A percentile compares a stretch with the other conserved stretches of the same genome.
Conservation (phyloP, 2,329 filamentous ascomycete species). For the Mycosphaerella sp. region DNA sequence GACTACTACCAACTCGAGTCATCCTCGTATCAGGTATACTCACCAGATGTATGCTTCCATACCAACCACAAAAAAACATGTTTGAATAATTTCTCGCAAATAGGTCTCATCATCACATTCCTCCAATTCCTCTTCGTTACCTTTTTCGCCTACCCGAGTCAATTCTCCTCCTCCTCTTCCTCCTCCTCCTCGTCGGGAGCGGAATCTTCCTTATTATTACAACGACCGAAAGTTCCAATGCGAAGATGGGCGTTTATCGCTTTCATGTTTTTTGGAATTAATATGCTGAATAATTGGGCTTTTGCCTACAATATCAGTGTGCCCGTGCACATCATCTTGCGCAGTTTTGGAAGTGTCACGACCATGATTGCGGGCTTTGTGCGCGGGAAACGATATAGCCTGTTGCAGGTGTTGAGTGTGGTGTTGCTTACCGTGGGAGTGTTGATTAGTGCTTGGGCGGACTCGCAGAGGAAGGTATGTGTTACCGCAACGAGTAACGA, state of each 20-base stretch:
- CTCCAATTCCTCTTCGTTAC: conserved; percentile 57
- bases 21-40: no score
- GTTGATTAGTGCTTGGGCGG: conserved; percentile 79
- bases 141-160: conserved; percentile 45
- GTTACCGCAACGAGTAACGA: no score
- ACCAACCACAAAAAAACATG: neutral
- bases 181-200: no score
- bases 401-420: conserved; percentile 74
- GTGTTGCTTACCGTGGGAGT: conserved; percentile 78
- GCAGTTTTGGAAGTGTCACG: conserved; percentile 91
- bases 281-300: conserved; percentile 93
- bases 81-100: no score
- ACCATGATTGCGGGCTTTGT: conserved; percentile 88
- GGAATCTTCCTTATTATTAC: conserved; percentile 39
- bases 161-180: conserved; percentile 25
- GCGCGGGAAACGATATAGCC: conserved; percentile 77
- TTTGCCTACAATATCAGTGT: conserved; percentile 97
- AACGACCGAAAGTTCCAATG: conserved; percentile 72
- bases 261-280: conserved; percentile 83
- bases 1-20: neutral
- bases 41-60: neutral
- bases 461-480: conserved; percentile 81
- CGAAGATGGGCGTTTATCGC: conserved; percentile 84
- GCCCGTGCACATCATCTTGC: conserved; percentile 90
- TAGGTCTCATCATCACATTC: conserved; percentile 58